Conservation (phyloP, 1,284 basidiomycete species). For the Cutaneotrichosporon mucoides region DNA sequence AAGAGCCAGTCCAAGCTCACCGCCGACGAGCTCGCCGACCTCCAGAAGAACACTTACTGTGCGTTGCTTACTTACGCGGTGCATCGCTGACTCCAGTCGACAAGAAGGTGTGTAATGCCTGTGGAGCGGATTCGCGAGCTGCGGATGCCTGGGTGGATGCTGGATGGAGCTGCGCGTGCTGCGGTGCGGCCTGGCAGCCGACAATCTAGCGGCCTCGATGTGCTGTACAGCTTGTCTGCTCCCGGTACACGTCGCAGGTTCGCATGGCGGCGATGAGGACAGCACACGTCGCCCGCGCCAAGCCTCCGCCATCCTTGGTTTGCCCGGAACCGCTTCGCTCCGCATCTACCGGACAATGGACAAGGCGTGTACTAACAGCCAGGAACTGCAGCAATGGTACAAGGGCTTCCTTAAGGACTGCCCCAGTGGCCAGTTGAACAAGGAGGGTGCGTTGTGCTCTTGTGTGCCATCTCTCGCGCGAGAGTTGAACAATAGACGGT, state of each 20-base stretch:
- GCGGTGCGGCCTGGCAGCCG: neutral
- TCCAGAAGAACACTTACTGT: slow-evolving; percentile 99
- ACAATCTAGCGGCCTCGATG: too few relatives aligned
- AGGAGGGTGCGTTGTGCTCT: slow-evolving; percentile 52
- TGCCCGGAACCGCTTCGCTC: too few relatives aligned
- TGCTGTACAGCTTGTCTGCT: neutral
- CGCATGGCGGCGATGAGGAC: too few relatives aligned
- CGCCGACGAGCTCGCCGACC: slow-evolving; percentile 87
- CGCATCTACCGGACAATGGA: too few relatives aligned
- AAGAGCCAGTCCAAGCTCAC: slow-evolving; percentile 97
- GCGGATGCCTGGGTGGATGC: neutral
- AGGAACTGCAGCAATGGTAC: slow-evolving; percentile 99
- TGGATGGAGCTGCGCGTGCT: neutral
- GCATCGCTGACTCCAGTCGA: slow-evolving; percentile 65
- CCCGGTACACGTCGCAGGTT: too few relatives aligned
- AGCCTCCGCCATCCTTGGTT: too few relatives aligned
- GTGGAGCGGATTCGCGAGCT: neutral
- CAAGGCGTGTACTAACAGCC: neutral
- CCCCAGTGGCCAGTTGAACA: slow-evolving; percentile 93
- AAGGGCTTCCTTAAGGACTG: slow-evolving; percentile 99
- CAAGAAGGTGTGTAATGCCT: slow-evolving; percentile 61
- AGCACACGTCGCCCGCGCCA: too few relatives aligned
- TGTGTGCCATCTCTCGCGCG: neutral
- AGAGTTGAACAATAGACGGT: neutral
- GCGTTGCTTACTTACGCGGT: slow-evolving; percentile 42